Evolutionary conservation across 2,329 filamentous ascomycete species (phyloP).

Genomic region (Neonectria punicea): DNA sequence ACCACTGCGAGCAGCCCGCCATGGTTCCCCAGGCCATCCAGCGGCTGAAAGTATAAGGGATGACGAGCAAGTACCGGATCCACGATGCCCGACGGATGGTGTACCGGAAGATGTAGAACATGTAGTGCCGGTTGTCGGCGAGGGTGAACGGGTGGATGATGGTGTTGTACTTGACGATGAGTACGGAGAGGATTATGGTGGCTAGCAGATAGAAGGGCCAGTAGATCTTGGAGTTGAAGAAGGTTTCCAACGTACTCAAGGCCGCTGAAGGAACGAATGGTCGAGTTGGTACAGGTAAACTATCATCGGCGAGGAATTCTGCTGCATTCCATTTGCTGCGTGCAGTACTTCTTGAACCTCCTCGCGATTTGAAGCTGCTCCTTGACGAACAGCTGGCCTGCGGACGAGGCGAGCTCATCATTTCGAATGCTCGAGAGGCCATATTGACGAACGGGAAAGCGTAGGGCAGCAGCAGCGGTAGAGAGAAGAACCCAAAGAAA

Average conservation of each 20-base stretch:
- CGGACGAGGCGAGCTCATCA: neutral
- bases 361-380: slow-evolving; percentile 9
- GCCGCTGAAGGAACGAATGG: slow-evolving; percentile 20
- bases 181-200: slow-evolving; percentile 51
- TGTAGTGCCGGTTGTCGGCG: slow-evolving; percentile 96
- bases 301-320: neutral
- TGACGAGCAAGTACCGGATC: slow-evolving; percentile 74
- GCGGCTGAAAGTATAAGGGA: slow-evolving; percentile 76
- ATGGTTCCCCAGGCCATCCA: slow-evolving; percentile 76
- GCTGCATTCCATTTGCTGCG: neutral
- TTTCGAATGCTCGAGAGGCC: neutral
- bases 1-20: slow-evolving; percentile 53
- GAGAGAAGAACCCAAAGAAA: slow-evolving; percentile 88
- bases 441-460: slow-evolving; percentile 50
- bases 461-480: slow-evolving; percentile 74
- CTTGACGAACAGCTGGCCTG: neutral
- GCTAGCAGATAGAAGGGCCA: slow-evolving; percentile 49
- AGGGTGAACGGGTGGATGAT: slow-evolving; percentile 95
- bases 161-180: slow-evolving; percentile 82
- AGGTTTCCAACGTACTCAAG: slow-evolving; percentile 12
- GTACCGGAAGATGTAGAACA: slow-evolving; percentile 94
- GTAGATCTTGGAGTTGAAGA: slow-evolving; percentile 50
- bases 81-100: slow-evolving; percentile 74
- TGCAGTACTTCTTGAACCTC: neutral
- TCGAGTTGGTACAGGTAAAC: neutral